Percentiles rank a stretch among this genome's conserved stretches.
phyloP scores from a whole-genome alignment of 148 eudicot species.

The Beta vulgaris region DNA sequence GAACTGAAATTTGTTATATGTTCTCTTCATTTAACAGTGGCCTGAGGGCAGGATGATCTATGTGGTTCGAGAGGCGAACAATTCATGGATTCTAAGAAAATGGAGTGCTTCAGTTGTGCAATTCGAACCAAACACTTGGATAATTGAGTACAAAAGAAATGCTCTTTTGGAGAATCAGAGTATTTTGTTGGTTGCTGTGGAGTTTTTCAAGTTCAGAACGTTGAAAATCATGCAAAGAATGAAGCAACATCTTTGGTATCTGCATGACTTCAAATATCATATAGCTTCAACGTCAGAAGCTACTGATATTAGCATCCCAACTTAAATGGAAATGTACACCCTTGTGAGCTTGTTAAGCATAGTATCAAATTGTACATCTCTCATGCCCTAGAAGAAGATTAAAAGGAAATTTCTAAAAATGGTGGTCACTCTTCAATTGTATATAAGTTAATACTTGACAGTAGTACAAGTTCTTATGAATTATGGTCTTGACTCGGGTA shows the following conservation, averaged over 20 bases:
- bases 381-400: not conserved
- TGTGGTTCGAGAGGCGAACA: constrained; percentile 33
- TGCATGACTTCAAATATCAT: constrained; percentile 23
- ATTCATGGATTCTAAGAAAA: constrained; percentile 54
- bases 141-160: constrained; percentile 53
- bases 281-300: constrained; percentile 13
- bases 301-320: constrained; percentile 31
- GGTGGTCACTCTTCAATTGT: not conserved
- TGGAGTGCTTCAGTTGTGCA: constrained; percentile 66
- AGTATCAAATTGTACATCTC: not conserved
- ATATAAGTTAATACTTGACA: too few relatives aligned
- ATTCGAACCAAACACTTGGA: constrained; percentile 60
- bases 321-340: constrained; percentile 22
- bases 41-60: constrained; percentile 35
- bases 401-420: not conserved
- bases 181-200: constrained; percentile 29
- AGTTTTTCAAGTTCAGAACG: constrained; percentile 47
- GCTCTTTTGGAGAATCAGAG: constrained; percentile 40
- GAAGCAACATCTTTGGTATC: constrained; percentile 48
- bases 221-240: constrained; percentile 33
- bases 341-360: not conserved
- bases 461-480: too few relatives aligned
- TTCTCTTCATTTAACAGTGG: constrained; percentile 46
- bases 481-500: too few relatives aligned
- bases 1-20: not conserved